Evolutionary conservation across 2,329 filamentous ascomycete species (phyloP).

Genomic region (Colletotrichum filicis): DNA sequence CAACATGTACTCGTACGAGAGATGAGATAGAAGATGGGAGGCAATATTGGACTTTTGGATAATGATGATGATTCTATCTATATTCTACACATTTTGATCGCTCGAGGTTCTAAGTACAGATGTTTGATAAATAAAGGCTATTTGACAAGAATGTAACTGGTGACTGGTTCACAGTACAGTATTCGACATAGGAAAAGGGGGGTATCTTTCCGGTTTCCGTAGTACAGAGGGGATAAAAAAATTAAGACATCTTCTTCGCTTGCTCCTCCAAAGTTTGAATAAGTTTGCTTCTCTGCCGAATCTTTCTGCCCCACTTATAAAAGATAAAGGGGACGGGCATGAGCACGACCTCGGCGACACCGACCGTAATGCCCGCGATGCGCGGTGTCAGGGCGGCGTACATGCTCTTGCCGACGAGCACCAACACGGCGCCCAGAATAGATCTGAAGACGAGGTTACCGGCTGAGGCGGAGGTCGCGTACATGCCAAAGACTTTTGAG

Average conservation of each 20-base stretch:
- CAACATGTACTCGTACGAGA: neutral
- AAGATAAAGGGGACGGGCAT: constrained; percentile 73
- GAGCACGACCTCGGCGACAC: constrained; percentile 54
- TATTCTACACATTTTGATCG: neutral
- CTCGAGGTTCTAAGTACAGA: constrained; percentile 4
- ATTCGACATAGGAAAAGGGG: constrained; percentile 14
- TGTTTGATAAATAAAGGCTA: neutral
- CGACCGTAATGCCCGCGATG: constrained; percentile 62
- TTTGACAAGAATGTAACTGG: constrained; percentile 18
- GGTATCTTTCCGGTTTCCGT: constrained; percentile 20
- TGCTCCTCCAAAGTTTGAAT: constrained; percentile 33
- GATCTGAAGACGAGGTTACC: constrained; percentile 71
- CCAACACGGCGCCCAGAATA: constrained; percentile 68
- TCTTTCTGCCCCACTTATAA: constrained; percentile 51
- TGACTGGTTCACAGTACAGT: constrained; percentile 28
- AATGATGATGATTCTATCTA: neutral
- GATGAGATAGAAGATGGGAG: neutral
- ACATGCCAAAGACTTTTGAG: constrained; percentile 72
- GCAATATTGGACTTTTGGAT: neutral
- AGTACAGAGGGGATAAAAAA: neutral
- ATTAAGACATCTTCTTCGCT: constrained; percentile 27
- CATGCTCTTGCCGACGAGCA: constrained; percentile 68
- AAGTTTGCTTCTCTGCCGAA: constrained; percentile 32
- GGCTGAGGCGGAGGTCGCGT: constrained; percentile 71
- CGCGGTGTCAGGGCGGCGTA: constrained; percentile 68